Percentiles rank a stretch among this genome's conserved stretches.
Evolutionary conservation across 768 basidiomycete species (phyloP).

Genomic region (Pulveroboletus ravenelii): DNA sequence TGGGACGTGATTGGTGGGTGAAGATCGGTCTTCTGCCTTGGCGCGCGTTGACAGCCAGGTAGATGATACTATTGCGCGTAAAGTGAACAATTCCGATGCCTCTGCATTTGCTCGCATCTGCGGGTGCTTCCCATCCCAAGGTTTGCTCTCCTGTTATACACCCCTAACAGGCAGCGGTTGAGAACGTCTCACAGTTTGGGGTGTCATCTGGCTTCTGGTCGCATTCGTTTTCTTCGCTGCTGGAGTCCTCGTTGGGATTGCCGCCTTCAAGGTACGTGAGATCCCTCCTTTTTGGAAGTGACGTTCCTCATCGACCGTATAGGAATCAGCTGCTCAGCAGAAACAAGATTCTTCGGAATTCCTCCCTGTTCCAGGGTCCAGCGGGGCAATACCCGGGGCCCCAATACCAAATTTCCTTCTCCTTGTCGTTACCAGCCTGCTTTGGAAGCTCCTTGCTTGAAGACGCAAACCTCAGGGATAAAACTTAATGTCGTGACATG

Average conservation of each 20-base stretch:
- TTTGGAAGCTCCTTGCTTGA: conserved; percentile 25
- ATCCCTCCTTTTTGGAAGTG: background rate
- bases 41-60: background rate
- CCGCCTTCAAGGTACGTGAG: conserved; percentile 69
- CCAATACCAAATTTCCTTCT: conserved; percentile 22
- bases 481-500: background rate
- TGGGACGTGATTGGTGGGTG: conserved; percentile 81
- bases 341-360: conserved; percentile 48
- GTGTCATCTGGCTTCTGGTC: conserved; percentile 79
- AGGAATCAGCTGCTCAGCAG: conserved; percentile 63
- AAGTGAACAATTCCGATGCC: conserved; percentile 85
- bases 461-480: background rate
- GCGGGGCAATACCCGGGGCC: conserved; percentile 31
- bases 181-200: conserved; percentile 58
- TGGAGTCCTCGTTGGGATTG: conserved; percentile 73
- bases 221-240: conserved; percentile 71
- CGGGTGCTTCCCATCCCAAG: conserved; percentile 81
- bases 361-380: conserved; percentile 55
- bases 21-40: background rate
- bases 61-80: conserved; percentile 83
- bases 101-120: conserved; percentile 79
- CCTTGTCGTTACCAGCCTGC: conserved; percentile 17
- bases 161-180: background rate
- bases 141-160: conserved; percentile 30
- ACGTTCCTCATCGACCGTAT: background rate